Conservation (phyloP, 495 filamentous ascomycete species). For the Aspergillus leporis region DNA sequence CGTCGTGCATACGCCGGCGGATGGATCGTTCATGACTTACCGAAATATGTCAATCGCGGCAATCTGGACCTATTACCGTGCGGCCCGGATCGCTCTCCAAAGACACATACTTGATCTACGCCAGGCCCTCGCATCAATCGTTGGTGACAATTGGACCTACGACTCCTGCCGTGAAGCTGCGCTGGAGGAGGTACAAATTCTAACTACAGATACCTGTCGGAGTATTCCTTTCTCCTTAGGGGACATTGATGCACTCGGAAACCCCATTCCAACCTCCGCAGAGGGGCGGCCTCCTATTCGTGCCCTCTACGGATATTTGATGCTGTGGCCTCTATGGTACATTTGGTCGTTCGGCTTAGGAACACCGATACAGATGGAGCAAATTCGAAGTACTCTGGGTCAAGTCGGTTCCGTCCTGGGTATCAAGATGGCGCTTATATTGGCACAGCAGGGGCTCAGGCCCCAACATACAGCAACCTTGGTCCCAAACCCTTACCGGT, state of each 20-base stretch:
- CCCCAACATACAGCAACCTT: neutral
- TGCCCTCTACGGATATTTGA: slow-evolving; percentile 35
- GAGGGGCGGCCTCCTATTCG: slow-evolving; percentile 24
- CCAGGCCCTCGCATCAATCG: slow-evolving; percentile 21
- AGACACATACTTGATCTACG: slow-evolving; percentile 32
- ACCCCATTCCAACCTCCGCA: slow-evolving; percentile 17
- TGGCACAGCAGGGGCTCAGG: slow-evolving; percentile 30
- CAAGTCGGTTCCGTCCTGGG: slow-evolving; percentile 36
- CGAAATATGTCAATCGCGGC: slow-evolving; percentile 28
- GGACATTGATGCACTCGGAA: slow-evolving; percentile 40
- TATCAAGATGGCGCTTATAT: slow-evolving; percentile 39
- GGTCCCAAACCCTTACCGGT: neutral
- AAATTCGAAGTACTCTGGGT: slow-evolving; percentile 30
- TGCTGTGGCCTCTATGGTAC: slow-evolving; percentile 49
- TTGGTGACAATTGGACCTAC: neutral
- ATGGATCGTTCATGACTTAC: slow-evolving; percentile 40
- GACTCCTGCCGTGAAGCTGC: slow-evolving; percentile 12
- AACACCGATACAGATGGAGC: slow-evolving; percentile 30
- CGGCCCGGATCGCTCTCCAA: slow-evolving; percentile 40
- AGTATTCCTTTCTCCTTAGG: slow-evolving; percentile 42
- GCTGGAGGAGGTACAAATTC: slow-evolving; percentile 32
- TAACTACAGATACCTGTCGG: slow-evolving; percentile 42
- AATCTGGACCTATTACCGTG: slow-evolving; percentile 45
- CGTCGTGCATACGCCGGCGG: slow-evolving; percentile 33
- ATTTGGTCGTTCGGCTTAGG: slow-evolving; percentile 39